phyloP scores from a whole-genome alignment of 257 asterid species.

The Oldenlandia corymbosa region DNA sequence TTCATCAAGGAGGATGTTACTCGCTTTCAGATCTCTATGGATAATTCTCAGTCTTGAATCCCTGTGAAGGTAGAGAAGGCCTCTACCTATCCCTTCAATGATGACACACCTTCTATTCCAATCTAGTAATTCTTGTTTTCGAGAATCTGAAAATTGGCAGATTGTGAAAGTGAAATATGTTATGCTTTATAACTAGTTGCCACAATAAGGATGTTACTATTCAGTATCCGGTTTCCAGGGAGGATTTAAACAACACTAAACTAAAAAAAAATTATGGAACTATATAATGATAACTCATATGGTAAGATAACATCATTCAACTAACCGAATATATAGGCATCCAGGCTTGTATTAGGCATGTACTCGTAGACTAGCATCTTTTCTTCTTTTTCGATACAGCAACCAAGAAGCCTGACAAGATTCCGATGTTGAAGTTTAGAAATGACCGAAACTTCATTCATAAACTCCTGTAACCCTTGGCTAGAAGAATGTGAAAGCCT shows the following conservation, averaged over 20 bases:
- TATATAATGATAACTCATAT: background rate
- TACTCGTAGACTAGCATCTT: slow-evolving; percentile 54
- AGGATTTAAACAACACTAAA: background rate
- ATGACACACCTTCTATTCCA: slow-evolving; percentile 42
- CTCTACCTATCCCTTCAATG: slow-evolving; percentile 58
- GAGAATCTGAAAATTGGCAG: slow-evolving; percentile 11
- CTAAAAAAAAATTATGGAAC: background rate
- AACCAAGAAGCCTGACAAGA: slow-evolving; percentile 50
- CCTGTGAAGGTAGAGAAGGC: slow-evolving; percentile 63
- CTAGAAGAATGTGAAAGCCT: slow-evolving; percentile 33
- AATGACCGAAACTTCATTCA: slow-evolving; percentile 48
- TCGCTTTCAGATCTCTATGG: slow-evolving; percentile 58
- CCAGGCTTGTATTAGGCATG: slow-evolving; percentile 47
- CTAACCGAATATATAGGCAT: slow-evolving; percentile 8
- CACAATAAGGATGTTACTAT: no score
- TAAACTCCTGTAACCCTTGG: slow-evolving; percentile 49
- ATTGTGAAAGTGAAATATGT: background rate
- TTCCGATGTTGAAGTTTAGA: slow-evolving; percentile 47
- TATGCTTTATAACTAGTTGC: background rate
- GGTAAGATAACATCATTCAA: background rate
- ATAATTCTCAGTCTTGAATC: slow-evolving; percentile 58
- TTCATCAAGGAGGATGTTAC: slow-evolving; percentile 47
- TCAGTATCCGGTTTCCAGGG: no score
- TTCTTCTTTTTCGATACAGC: slow-evolving; percentile 41
- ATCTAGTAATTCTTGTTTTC: slow-evolving; percentile 25